Evolutionary conservation across 495 filamentous ascomycete genomes (phyloP).

Genomic region (Niebla homalea): DNA sequence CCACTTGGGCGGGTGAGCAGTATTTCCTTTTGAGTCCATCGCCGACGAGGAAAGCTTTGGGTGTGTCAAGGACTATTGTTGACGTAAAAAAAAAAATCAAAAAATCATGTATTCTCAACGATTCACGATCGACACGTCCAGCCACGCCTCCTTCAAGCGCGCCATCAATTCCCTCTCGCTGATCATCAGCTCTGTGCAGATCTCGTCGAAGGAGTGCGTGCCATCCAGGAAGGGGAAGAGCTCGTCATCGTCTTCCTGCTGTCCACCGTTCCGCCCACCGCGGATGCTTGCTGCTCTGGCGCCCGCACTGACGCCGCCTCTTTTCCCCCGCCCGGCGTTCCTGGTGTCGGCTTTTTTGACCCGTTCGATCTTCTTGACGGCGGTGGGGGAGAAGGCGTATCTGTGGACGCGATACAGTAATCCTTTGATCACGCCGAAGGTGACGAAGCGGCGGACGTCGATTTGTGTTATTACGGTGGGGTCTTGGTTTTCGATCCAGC

Average conservation of each 20-base stretch:
- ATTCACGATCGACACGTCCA: slow-evolving; percentile 43
- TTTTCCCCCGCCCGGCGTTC: background rate
- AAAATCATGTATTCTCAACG: slow-evolving; percentile 35
- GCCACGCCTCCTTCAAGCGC: slow-evolving; percentile 30
- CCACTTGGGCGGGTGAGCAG: no score
- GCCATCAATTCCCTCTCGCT: slow-evolving; percentile 41
- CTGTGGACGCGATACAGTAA: slow-evolving; percentile 91
- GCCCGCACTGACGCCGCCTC: background rate
- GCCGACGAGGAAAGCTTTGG: no score
- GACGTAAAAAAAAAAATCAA: no score
- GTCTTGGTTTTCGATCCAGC: slow-evolving; percentile 56
- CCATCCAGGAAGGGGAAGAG: slow-evolving; percentile 66
- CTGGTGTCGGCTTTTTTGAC: background rate
- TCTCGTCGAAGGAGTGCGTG: slow-evolving; percentile 76
- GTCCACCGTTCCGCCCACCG: background rate
- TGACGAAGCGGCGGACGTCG: slow-evolving; percentile 81
- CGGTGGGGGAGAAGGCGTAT: slow-evolving; percentile 55
- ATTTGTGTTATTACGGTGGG: slow-evolving; percentile 23
- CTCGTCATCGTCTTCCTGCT: slow-evolving; percentile 15
- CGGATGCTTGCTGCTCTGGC: no score
- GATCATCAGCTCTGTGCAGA: slow-evolving; percentile 62
- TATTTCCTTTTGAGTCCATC: no score
- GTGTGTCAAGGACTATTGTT: no score
- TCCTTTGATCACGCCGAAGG: slow-evolving; percentile 91
- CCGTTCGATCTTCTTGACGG: background rate